phyloP scores from a whole-genome alignment of 2,329 filamentous ascomycete species.

The Falciphora oryzae region DNA sequence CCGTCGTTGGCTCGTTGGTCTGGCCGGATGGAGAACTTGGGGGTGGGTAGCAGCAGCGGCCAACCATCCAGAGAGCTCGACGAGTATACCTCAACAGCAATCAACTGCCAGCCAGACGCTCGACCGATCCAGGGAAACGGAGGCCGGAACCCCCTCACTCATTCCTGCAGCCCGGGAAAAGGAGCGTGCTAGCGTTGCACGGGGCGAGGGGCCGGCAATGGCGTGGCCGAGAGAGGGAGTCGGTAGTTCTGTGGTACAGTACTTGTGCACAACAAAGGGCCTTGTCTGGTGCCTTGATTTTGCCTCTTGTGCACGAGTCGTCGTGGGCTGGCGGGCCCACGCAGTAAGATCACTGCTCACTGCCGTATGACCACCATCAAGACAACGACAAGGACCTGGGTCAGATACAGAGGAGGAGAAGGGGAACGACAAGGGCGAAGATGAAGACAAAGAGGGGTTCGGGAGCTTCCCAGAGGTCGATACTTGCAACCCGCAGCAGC shows the following conservation, averaged over 20 bases:
- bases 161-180: neutral
- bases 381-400: neutral
- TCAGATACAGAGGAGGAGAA: neutral
- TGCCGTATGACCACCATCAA: neutral
- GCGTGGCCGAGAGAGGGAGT: neutral
- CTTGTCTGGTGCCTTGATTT: neutral
- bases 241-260: neutral
- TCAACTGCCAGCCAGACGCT: neutral
- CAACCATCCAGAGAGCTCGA: neutral
- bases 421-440: neutral
- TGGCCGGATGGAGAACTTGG: neutral
- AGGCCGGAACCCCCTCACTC: neutral
- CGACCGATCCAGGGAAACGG: neutral
- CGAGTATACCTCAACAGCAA: neutral
- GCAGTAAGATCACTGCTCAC: neutral
- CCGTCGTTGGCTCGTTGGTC: neutral
- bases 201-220: neutral
- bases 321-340: neutral
- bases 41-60: neutral
- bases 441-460: neutral
- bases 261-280: neutral
- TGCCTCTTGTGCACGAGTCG: neutral
- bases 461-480: neutral
- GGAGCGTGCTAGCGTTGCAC: conserved; percentile 1
- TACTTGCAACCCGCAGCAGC: neutral